Base-by-base conservation (phyloP, 495 filamentous ascomycete species). In the Parachaetomium inaequale region DNA sequence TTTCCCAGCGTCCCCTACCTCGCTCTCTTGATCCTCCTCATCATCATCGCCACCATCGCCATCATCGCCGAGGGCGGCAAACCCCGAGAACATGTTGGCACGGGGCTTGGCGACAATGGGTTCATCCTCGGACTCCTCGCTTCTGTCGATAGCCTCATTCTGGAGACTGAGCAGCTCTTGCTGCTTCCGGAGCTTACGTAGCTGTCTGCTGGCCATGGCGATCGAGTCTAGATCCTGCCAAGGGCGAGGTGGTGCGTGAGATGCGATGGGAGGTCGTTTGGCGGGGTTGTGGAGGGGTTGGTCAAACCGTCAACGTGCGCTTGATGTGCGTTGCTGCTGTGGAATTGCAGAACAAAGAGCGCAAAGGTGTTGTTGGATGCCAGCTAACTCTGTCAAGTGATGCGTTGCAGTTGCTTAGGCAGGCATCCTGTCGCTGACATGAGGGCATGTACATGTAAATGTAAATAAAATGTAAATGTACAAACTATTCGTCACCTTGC, bases 181-280 rank as follows among this genome's bases (percentile, higher is more conserved):
- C 75, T 88, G 85, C 79, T 89, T 85, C 64, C 91, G 89, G 45
- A 92, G 77, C 74, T 90, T 92, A 50, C 90, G 84, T 54, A 94
- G 72, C 34, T 91, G 89, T 62, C 91, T 84, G 31, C 86, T 90
- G 40, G 91, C 93, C 91, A 96, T 96, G 51, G 49, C 59, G 34
- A 4, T 50, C 6, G 49, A 1, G 25, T 26, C 7, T 28, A 6
- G 38, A 43, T 28, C 7, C 4, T 11, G 21, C 17, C 3, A 54
- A 12, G 11, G 14, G 51, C 25, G 3, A 36, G 31, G 19, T 2
- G 25, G 15, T 25, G 32, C 14, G 17, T 23, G 32, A 26, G n/a
- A 19, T 3, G 32, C 23, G 32, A 36, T 40, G 36, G 36, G 36
- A 40, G 36, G 17, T n/a, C n/a, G n/a, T n/a, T n/a, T n/a, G n/a